These are phyloP conservation scores for Cardamine chenopodiifolia DNA, from an alignment of 345 rosid genomes.

Conservation along the genomic window DNA sequence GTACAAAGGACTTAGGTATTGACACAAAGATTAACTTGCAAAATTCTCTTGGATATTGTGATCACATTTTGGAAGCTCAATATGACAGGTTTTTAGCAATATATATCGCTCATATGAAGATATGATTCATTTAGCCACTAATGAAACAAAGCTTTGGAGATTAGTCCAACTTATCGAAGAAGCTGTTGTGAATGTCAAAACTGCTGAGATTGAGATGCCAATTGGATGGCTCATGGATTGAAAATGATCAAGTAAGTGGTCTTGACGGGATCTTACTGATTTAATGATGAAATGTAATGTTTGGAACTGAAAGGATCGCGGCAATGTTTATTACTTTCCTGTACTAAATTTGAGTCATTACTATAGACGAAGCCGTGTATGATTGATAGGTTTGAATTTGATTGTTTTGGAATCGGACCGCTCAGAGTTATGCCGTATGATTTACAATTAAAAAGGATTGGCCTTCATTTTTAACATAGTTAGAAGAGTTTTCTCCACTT, in stretches of 20 bases:
- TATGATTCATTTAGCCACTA: too few relatives aligned
- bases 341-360: too few relatives aligned
- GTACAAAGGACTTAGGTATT: too few relatives aligned
- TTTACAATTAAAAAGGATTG: not conserved
- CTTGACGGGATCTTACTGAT: not conserved
- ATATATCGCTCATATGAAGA: not conserved
- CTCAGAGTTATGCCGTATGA: not conserved
- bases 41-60: too few relatives aligned
- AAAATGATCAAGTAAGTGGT: not conserved
- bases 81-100: too few relatives aligned
- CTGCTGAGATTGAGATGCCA: not conserved
- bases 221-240: too few relatives aligned
- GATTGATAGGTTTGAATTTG: not conserved
- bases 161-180: not conserved
- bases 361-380: not conserved
- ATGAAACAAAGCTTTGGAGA: not conserved
- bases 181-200: not conserved
- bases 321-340: too few relatives aligned
- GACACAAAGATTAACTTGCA: too few relatives aligned
- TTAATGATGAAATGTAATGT: not conserved
- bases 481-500: not conserved
- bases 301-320: too few relatives aligned
- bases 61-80: too few relatives aligned
- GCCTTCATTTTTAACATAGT: not conserved
- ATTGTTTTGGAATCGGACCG: too few relatives aligned